Percentiles rank a stretch among this genome's conserved stretches.
phyloP scores from a whole-genome alignment of 805 yeast species.

The Isabelozyma rhagii region DNA sequence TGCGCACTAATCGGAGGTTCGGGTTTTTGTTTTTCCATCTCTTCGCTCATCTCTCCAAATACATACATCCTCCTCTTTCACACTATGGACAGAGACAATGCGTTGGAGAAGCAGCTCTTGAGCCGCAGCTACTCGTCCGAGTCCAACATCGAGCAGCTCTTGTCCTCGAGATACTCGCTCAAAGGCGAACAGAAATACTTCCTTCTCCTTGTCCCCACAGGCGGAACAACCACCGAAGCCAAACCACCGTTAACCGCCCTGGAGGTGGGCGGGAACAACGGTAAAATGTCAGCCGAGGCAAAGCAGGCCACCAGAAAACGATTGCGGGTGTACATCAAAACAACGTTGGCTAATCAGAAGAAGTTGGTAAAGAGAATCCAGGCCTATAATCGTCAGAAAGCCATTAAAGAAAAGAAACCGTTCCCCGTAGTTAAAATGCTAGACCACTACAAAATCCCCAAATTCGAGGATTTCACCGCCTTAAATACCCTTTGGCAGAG shows the following conservation, averaged over 20 bases:
- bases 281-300: slow-evolving; percentile 18
- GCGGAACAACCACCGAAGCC: slow-evolving; percentile 10
- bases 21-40: too few species aligned
- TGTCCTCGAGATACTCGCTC: slow-evolving; percentile 44
- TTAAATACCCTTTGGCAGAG: slow-evolving; percentile 71
- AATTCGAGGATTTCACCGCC: slow-evolving; percentile 49
- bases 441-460: slow-evolving; percentile 27
- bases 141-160: slow-evolving; percentile 35
- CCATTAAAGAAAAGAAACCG: slow-evolving; percentile 12
- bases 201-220: slow-evolving; percentile 39
- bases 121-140: slow-evolving; percentile 40
- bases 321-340: slow-evolving; percentile 39
- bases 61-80: background rate
- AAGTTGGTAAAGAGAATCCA: slow-evolving; percentile 35
- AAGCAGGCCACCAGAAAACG: slow-evolving; percentile 35
- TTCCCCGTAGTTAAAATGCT: slow-evolving; percentile 21
- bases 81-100: slow-evolving; percentile 39
- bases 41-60: too few species aligned
- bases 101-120: slow-evolving; percentile 46
- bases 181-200: slow-evolving; percentile 47
- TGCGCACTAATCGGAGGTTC: background rate
- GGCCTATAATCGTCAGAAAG: slow-evolving; percentile 16
- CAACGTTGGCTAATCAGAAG: slow-evolving; percentile 37
- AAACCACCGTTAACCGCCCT: background rate
- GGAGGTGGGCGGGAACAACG: slow-evolving; percentile 5